phyloP scores from a whole-genome alignment of 2,329 filamentous ascomycete species.

The Neophaeococcomyces aloes region DNA sequence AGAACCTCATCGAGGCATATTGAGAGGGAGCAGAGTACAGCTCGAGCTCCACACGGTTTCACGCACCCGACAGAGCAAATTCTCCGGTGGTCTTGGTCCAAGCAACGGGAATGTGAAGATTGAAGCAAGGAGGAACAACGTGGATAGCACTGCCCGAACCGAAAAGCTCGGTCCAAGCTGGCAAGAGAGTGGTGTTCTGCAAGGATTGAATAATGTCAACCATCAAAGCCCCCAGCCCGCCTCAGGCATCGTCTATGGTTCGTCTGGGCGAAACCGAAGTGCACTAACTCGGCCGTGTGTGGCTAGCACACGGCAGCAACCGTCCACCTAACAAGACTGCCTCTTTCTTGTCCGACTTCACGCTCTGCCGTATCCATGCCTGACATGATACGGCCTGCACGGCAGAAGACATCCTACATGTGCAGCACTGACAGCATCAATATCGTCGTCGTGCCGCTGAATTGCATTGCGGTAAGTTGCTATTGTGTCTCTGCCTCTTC shows the following conservation, averaged over 20 bases:
- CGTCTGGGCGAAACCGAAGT: neutral
- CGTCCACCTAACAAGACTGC: neutral
- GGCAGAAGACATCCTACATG: no score
- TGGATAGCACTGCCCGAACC: neutral
- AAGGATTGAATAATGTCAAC: neutral
- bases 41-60: neutral
- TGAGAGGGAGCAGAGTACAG: no score
- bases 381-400: no score
- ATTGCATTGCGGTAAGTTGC: no score
- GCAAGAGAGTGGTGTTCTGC: neutral
- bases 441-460: no score
- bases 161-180: neutral
- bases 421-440: no score
- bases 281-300: neutral
- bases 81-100: neutral
- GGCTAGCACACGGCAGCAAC: conserved; percentile 5
- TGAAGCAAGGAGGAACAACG: conserved; percentile 1
- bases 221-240: neutral
- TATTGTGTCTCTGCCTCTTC: no score
- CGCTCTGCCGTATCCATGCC: neutral
- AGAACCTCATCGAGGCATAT: no score
- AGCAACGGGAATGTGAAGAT: neutral
- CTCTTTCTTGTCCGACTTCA: neutral
- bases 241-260: neutral
- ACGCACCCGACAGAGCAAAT: neutral